Conservation (phyloP, 768 basidiomycete genomes). For the Pulveroboletus sp. region DNA sequence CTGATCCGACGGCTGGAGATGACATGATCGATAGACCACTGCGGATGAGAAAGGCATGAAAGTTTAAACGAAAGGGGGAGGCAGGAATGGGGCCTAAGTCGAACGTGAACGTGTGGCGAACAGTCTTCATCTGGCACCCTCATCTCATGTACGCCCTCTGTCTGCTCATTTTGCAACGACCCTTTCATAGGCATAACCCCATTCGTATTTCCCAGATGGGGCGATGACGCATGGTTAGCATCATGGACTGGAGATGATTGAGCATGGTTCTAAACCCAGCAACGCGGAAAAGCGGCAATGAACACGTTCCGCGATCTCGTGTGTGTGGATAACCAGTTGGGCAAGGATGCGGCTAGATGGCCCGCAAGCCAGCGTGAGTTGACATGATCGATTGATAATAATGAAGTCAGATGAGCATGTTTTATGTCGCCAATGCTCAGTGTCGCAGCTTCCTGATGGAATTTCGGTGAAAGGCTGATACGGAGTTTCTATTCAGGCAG, state of each 20-base stretch:
- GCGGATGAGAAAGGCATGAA: not conserved
- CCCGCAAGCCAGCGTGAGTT: constrained; percentile 3
- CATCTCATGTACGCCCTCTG: constrained; percentile 8
- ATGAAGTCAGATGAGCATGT: constrained; percentile 21
- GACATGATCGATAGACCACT: constrained; percentile 9
- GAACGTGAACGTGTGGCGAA: constrained; percentile 5
- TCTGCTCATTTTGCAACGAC: not conserved
- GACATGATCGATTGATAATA: constrained; percentile 21
- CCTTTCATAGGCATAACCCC: constrained; percentile 15
- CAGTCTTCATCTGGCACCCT: constrained; percentile 1
- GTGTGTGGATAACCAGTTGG: not conserved
- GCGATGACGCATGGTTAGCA: constrained; percentile 10
- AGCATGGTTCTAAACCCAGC: constrained; percentile 3
- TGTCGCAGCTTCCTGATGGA: constrained; percentile 7
- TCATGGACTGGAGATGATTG: constrained; percentile 16
- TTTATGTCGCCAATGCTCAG: constrained; percentile 8
- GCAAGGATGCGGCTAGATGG: constrained; percentile 9
- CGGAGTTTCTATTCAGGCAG: constrained; percentile 11
- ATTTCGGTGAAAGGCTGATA: constrained; percentile 30
- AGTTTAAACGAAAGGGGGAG: not conserved
- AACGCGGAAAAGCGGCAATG: constrained; percentile 24
- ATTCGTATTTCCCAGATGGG: constrained; percentile 14
- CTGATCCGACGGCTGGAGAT: constrained; percentile 10
- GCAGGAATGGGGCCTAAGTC: not conserved
- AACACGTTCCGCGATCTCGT: constrained; percentile 19